Base-by-base conservation (phyloP, 106 monocot genomes). In the Chionographis japonica region DNA sequence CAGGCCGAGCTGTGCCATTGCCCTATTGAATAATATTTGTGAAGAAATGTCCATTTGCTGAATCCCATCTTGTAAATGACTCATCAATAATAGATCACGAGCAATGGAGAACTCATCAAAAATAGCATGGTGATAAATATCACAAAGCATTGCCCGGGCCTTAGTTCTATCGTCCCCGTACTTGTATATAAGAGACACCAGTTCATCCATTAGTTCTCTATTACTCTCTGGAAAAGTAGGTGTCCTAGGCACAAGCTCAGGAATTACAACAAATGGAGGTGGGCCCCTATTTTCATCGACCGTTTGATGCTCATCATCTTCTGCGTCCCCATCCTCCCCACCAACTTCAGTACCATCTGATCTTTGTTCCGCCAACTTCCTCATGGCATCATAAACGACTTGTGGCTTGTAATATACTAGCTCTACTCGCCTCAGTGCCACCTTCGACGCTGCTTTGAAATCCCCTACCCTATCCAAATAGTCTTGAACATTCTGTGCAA, bases 71-170 rank as follows among this genome's bases (percentile, higher is more conserved):
- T 97, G 97, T 80, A 97, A 71, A 71, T 92, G 97, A 58, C 97
- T 89, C 97, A 97, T 97, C 65, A 97, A 71, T 40, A 97, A 70
- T 67, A 97, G 72, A 77, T 97, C 97, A 52, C 97, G 77, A 39
- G 92, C 92, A 71, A 87, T 72, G 6, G 75, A 58, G 54, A 92
- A 97, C 42, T 92, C 84, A 52, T 97, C 97, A 75, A 68, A 89
- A 37, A 97, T 89, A 37, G 97, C 84, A 75, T 97, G 97, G 53
- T 97, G 86, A 73, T 92, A 97, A n/a, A 97, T 89, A 72, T 97
- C 97, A 77, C 97, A 97, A 55, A 97, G 89, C 97, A 97, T 97
- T n/a, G 97, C 86, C 73, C 97, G 75, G 15, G 92, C 92, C 54
- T 97, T 97, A n/a, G 97, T 92, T 50, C 92, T 84, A 67, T 97